A percentile compares a stretch with the other conserved stretches of the same genome.
Conservation (phyloP, 331 rosid species). For the Telfairia occidentalis region DNA sequence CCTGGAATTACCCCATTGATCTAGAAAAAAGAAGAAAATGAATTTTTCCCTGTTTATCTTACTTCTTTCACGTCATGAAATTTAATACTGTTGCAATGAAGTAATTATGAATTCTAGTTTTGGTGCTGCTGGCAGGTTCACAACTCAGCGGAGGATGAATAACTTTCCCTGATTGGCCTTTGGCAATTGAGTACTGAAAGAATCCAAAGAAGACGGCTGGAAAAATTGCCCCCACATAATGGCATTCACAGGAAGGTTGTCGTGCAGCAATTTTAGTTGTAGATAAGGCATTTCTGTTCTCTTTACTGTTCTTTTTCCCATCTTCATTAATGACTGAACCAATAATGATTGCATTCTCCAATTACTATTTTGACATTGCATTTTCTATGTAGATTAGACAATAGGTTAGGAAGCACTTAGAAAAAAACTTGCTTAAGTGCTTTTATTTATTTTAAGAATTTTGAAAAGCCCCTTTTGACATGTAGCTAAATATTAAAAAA, state of each 20-base stretch:
- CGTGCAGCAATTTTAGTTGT: not conserved
- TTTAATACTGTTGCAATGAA: not conserved
- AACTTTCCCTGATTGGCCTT: not conserved
- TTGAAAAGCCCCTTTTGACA: not conserved
- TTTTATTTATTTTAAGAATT: not conserved
- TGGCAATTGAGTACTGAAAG: not conserved
- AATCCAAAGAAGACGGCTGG: not conserved
- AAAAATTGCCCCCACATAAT: slow-evolving; percentile 6
- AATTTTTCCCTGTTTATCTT: not conserved
- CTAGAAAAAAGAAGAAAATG: not conserved
- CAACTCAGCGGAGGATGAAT: not conserved
- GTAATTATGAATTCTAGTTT: not conserved
- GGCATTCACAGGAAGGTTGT: slow-evolving; percentile 2
- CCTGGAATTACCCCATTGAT: not conserved
- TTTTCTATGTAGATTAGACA: not conserved
- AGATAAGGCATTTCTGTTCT: not conserved
- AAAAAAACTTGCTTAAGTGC: not conserved
- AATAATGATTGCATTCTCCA: not conserved
- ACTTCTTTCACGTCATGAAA: not conserved
- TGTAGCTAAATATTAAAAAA: not conserved
- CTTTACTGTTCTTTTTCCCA: not conserved
- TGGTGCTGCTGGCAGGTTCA: not conserved
- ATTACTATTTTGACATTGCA: not conserved
- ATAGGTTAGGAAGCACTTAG: not conserved
- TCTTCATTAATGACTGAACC: not conserved